Conservation (phyloP, 2,329 filamentous ascomycete genomes). For the Penicillium frequentans region DNA sequence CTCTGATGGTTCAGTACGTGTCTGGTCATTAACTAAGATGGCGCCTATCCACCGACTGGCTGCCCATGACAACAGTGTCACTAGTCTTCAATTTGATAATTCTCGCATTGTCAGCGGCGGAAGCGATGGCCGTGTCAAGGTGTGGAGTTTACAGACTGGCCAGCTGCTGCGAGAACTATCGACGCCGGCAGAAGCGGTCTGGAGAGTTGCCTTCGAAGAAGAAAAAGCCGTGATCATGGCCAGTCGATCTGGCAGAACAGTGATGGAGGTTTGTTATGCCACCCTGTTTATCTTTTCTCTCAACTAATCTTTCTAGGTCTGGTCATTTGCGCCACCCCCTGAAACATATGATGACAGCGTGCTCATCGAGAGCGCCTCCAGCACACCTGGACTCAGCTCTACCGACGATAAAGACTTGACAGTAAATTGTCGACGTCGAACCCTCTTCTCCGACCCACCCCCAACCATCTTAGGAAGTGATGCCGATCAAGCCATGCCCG, state of each 20-base stretch:
- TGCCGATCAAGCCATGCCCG: constrained; percentile 36
- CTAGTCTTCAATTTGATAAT: constrained; percentile 95
- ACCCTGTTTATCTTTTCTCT: not conserved
- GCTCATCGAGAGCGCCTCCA: constrained; percentile 34
- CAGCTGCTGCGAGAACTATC: constrained; percentile 88
- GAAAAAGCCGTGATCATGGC: constrained; percentile 98
- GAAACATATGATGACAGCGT: constrained; percentile 32
- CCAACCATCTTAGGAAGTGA: constrained; percentile 28
- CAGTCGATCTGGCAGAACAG: constrained; percentile 76
- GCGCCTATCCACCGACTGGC: constrained; percentile 90
- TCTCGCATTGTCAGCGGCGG: constrained; percentile 93
- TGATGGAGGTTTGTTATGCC: constrained; percentile 79
- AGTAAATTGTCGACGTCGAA: constrained; percentile 20
- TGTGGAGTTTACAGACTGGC: constrained; percentile 94
- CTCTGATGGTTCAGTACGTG: constrained; percentile 90
- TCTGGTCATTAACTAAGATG: constrained; percentile 92
- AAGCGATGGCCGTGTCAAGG: constrained; percentile 95
- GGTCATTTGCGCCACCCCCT: constrained; percentile 83
- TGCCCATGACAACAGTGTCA: constrained; percentile 97
- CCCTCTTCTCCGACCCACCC: constrained; percentile 34
- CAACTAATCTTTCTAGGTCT: constrained; percentile 62
- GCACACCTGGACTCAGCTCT: constrained; percentile 30
- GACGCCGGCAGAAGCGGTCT: constrained; percentile 88
- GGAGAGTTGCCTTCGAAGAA: constrained; percentile 96
- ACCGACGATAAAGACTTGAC: constrained; percentile 16